Evolutionary conservation across 1,139 yeast genomes (phyloP).

Genomic region (Zygoascus sp.): DNA sequence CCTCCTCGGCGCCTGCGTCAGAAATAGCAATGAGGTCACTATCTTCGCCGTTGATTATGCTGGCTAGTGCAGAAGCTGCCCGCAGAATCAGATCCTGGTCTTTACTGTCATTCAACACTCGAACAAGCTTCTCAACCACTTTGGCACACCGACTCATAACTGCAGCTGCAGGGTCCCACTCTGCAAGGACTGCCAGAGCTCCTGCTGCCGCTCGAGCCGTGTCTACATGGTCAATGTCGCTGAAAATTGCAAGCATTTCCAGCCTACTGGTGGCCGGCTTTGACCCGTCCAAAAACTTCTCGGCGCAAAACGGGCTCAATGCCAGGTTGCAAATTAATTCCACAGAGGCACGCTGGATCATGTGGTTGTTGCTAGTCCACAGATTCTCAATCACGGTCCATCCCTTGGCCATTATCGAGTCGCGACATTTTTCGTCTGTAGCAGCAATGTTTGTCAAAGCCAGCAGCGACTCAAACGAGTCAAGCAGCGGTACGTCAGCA

Average conservation of each 20-base stretch:
- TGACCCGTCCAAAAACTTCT: conserved; percentile 34
- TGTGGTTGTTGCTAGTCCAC: conserved; percentile 32
- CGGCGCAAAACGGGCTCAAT: conserved; percentile 36
- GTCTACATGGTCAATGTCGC: conserved; percentile 33
- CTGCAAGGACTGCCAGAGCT: conserved; percentile 38
- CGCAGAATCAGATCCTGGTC: conserved; percentile 28
- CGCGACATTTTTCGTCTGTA: conserved; percentile 35
- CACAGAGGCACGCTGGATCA: conserved; percentile 37
- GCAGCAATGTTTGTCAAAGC: conserved; percentile 50
- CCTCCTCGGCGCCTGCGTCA: conserved; percentile 2
- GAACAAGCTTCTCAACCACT: conserved; percentile 21
- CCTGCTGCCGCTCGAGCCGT: conserved; percentile 40
- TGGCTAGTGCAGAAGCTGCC: conserved; percentile 19
- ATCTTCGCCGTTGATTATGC: conserved; percentile 13
- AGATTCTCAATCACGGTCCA: conserved; percentile 40
- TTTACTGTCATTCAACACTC: conserved; percentile 18
- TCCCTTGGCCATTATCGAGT: conserved; percentile 33
- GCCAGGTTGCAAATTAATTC: conserved; percentile 40
- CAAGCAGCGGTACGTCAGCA: conserved; percentile 34
- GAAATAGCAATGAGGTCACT: neutral
- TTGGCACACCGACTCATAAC: conserved; percentile 23
- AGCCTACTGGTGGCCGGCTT: conserved; percentile 29
- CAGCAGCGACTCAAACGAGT: conserved; percentile 43
- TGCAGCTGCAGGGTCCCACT: conserved; percentile 34
- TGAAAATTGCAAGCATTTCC: conserved; percentile 31